Evolutionary conservation across 73 alveolate genomes (phyloP).

Genomic region (Paraurostyla sp.): DNA sequence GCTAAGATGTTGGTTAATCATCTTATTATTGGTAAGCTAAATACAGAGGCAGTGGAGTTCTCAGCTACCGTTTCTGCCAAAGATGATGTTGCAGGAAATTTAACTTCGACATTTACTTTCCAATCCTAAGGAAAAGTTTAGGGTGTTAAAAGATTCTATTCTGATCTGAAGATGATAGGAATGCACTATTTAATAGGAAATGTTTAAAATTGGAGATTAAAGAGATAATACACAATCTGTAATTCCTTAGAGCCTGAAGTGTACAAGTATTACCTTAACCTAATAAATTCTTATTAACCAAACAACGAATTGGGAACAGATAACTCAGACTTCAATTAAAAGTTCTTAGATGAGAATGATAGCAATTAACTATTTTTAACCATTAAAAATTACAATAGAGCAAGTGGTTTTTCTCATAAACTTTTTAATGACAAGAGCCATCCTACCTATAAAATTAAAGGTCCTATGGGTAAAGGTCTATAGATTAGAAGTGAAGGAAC

Average conservation of each 20-base stretch:
- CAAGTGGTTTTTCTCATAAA: not conserved
- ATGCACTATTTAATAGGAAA: not conserved
- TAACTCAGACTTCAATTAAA: not conserved
- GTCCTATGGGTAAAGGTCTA: constrained; percentile 68
- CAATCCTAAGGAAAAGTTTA: not conserved
- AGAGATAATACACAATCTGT: constrained; percentile 22
- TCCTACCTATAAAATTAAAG: constrained; percentile 21
- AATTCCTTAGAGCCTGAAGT: not conserved
- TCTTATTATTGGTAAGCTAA: constrained; percentile 10
- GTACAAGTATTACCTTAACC: not conserved
- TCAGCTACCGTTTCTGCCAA: not conserved
- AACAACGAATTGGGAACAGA: not conserved
- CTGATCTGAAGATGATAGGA: constrained; percentile 31
- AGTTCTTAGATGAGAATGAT: not conserved
- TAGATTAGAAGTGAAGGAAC: constrained; percentile 2
- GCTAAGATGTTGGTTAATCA: constrained; percentile 1
- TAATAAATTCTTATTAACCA: not conserved
- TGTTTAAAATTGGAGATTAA: not conserved
- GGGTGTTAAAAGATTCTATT: not conserved
- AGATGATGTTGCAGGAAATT: not conserved
- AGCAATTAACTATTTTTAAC: not conserved
- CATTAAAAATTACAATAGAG: not conserved
- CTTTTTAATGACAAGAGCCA: not conserved
- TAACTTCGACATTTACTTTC: not conserved
- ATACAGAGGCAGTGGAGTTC: not conserved